These are phyloP conservation scores for Cyclotella kingstonii DNA, from an alignment of 108 stramenopile species.

Conservation along the genomic window DNA sequence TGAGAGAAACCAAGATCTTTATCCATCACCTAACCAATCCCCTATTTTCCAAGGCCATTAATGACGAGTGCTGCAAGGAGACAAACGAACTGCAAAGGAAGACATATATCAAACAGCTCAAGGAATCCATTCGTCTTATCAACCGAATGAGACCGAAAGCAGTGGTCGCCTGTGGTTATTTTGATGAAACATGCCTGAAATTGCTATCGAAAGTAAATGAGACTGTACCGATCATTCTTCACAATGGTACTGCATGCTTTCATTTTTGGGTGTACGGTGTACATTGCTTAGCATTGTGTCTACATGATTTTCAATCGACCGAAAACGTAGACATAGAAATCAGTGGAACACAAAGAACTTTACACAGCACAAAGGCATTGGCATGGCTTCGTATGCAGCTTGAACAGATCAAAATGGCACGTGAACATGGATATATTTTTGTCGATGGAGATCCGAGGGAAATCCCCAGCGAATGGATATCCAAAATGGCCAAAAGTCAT, in stretches of 20 bases:
- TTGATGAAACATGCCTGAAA: slow-evolving; percentile 62
- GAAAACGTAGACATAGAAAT: slow-evolving; percentile 1
- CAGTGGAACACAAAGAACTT: background rate
- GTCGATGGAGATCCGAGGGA: slow-evolving; percentile 72
- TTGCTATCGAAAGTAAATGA: slow-evolving; percentile 74
- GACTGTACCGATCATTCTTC: slow-evolving; percentile 73
- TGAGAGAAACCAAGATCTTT: slow-evolving; percentile 32
- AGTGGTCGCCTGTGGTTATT: slow-evolving; percentile 62
- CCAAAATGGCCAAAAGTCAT: slow-evolving; percentile 55
- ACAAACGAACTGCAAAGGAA: slow-evolving; percentile 46
- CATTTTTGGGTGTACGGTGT: slow-evolving; percentile 76
- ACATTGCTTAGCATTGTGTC: slow-evolving; percentile 57
- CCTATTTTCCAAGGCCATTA: slow-evolving; percentile 29
- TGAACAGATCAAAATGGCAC: slow-evolving; percentile 76
- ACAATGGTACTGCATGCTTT: slow-evolving; percentile 64
- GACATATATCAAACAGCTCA: slow-evolving; percentile 58
- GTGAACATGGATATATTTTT: slow-evolving; percentile 69
- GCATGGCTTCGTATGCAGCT: slow-evolving; percentile 75
- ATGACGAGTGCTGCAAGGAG: slow-evolving; percentile 14
- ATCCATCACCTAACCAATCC: slow-evolving; percentile 69
- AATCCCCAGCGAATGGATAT: slow-evolving; percentile 48
- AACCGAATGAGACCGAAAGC: slow-evolving; percentile 76
- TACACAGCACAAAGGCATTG: slow-evolving; percentile 34
- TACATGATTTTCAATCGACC: slow-evolving; percentile 31
- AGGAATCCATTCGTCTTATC: slow-evolving; percentile 63